Base-by-base conservation (phyloP, 345 rosid genomes). In the Ceriops tagal region DNA sequence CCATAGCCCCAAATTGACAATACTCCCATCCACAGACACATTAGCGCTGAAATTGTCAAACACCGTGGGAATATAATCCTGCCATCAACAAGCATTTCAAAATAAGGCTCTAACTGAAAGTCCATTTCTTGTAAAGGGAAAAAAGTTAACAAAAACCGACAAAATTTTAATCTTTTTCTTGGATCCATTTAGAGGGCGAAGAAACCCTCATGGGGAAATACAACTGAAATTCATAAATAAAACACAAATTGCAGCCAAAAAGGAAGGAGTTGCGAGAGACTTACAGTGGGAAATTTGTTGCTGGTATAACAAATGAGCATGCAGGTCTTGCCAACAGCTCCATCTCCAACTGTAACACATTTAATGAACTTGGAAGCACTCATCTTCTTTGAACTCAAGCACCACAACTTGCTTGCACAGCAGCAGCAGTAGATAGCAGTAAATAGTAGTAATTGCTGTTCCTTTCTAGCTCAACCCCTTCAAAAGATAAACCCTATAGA, bases 261-360 rank as follows among this genome's bases (percentile, higher is more conserved):
- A 43, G 30, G 37, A 20, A 62, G 20, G 31, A 31, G 58, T 15
- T 53, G n/a, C 35, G 32, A 68, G 51, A 62, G 70, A 75, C 87
- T 84, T 65, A 95, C 99, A 71, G 97, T 92, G 1, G 99, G 99
- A 82, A 95, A 95, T 89, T 88, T 90, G 91, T 95, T 95, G 83
- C 97, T 90, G 63, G 99, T 95, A 79, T 90, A 95, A 75, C 98
- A 92, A 78, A 95, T 92, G 70, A 95, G 99, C 99, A 92, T 95
- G 82, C 97, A 95, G n/a, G 99, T 95, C 82, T 95, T 95, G 52
- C 99, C 99, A 28, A 95, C 99, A 81, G 97, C 99, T 76, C 99
- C 99, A 78, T 95, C 99, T 74, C 99, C 99, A 66, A 95, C 99
- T 0, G 99, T 92, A 64, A 95, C 99, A 76, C 99, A 95, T 82